phyloP scores from a whole-genome alignment of 2,329 filamentous ascomycete genomes.

The Colletotrichum somersetense region DNA sequence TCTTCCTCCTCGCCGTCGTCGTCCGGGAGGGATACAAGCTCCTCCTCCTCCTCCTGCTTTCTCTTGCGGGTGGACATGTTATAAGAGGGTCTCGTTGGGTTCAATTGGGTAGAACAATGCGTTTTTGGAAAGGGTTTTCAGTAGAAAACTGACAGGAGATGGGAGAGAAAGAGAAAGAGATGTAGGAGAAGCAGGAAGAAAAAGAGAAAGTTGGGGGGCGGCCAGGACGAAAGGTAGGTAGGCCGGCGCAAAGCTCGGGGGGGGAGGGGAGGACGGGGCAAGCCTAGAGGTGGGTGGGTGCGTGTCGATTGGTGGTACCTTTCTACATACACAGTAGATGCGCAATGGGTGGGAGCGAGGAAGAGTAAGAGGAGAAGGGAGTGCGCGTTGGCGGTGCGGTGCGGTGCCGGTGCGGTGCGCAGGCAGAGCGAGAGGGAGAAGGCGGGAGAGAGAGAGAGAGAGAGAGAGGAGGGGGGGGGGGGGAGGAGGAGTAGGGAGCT shows the following conservation, averaged over 20 bases:
- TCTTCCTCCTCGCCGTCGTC: constrained; percentile 65
- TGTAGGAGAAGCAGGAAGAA: constrained; percentile 37
- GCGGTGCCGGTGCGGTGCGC: constrained; percentile 22
- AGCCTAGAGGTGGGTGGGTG: constrained; percentile 38
- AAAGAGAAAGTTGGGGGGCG: constrained; percentile 38
- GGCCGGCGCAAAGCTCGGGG: constrained; percentile 40
- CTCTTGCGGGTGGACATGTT: constrained; percentile 66
- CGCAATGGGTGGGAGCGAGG: constrained; percentile 30
- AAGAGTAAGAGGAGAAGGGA: constrained; percentile 28
- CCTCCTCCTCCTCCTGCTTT: constrained; percentile 66
- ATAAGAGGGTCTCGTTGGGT: constrained; percentile 29
- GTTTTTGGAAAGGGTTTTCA: background rate
- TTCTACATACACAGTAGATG: constrained; percentile 4
- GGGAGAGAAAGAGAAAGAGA: constrained; percentile 27
- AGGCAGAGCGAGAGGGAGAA: constrained; percentile 21
- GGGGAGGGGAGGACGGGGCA: constrained; percentile 31
- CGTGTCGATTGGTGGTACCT: constrained; percentile 35
- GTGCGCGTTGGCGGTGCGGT: constrained; percentile 30
- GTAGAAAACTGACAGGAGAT: constrained; percentile 12
- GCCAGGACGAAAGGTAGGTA: constrained; percentile 36
- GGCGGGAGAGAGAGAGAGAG: constrained; percentile 18
- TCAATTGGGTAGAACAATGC: constrained; percentile 46
- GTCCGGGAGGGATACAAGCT: constrained; percentile 67
- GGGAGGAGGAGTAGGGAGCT: constrained; percentile 31
- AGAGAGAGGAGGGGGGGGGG: constrained; percentile 16